Evolutionary conservation across 352 stramenopile species (phyloP).

Genomic region (Phytophthora chlamydospora): DNA sequence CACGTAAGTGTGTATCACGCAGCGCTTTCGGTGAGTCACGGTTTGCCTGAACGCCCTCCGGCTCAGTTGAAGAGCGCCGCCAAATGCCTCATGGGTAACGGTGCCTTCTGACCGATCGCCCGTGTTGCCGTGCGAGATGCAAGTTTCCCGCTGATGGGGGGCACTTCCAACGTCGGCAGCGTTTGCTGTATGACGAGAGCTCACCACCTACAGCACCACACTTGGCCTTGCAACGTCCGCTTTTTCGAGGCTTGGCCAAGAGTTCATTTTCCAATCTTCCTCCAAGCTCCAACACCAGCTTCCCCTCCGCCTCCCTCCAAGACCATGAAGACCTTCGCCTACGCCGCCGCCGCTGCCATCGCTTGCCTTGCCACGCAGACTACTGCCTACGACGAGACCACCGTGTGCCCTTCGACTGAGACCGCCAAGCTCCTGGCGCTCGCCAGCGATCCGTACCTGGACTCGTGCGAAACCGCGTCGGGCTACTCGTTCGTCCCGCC

Average conservation of each 20-base stretch:
- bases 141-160: not conserved
- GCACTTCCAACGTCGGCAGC: constrained; percentile 1
- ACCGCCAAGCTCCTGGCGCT: constrained; percentile 39
- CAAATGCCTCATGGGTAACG: not conserved
- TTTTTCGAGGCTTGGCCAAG: not conserved
- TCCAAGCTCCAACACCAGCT: constrained; percentile 41
- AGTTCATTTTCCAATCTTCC: constrained; percentile 48
- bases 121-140: not conserved
- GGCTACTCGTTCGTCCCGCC: constrained; percentile 45
- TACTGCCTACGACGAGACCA: constrained; percentile 35
- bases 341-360: constrained; percentile 23
- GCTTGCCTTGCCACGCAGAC: constrained; percentile 35
- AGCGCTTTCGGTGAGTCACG: constrained; percentile 6
- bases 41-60: constrained; percentile 6
- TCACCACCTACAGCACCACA: not conserved
- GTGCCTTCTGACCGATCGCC: too few relatives aligned
- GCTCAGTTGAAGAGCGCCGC: constrained; percentile 12
- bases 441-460: constrained; percentile 24
- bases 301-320: constrained; percentile 13
- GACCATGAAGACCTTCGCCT: constrained; percentile 50
- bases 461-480: constrained; percentile 33
- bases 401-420: constrained; percentile 36
- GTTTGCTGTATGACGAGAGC: constrained; percentile 19
- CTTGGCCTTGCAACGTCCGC: not conserved
- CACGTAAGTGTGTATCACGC: constrained; percentile 5